phyloP scores from a whole-genome alignment of 371 early-diverging fungal species.

The Syncephalis fuscata region DNA sequence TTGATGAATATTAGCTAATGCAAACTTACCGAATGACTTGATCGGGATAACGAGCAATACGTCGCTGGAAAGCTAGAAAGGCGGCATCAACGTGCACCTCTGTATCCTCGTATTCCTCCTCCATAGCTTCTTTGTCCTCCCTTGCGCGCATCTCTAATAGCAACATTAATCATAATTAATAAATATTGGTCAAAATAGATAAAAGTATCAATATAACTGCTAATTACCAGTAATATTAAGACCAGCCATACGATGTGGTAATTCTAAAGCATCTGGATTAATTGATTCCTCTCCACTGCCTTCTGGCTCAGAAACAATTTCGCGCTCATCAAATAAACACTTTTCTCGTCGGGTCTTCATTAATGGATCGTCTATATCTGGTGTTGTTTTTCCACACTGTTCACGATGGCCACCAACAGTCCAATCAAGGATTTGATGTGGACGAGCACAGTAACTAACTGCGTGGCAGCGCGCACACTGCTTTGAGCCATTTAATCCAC shows the following conservation, averaged over 20 bases:
- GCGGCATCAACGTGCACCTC: constrained; percentile 76
- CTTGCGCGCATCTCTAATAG: constrained; percentile 3
- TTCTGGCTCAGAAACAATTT: constrained; percentile 64
- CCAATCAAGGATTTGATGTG: constrained; percentile 82
- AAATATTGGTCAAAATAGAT: no score
- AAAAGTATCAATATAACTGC: no score
- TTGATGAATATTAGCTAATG: background rate
- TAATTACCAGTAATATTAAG: no score
- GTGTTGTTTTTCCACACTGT: constrained; percentile 24
- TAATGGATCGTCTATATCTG: background rate
- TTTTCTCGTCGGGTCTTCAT: background rate
- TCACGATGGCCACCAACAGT: constrained; percentile 50
- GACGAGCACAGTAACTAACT: constrained; percentile 60
- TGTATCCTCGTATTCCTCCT: constrained; percentile 58
- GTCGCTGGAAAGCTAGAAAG: constrained; percentile 81
- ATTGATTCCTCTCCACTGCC: constrained; percentile 8
- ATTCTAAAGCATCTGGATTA: no score
- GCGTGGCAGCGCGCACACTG: constrained; percentile 60
- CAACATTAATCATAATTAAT: constrained; percentile 3
- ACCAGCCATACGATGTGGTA: no score
- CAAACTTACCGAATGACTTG: constrained; percentile 64
- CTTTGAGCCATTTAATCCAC: constrained; percentile 66
- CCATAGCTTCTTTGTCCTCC: constrained; percentile 18
- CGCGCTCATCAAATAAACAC: constrained; percentile 41
- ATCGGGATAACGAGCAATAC: constrained; percentile 56